These are phyloP conservation scores for Tephrocybe sp. DNA, from an alignment of 768 basidiomycete species.

Conservation along the genomic window DNA sequence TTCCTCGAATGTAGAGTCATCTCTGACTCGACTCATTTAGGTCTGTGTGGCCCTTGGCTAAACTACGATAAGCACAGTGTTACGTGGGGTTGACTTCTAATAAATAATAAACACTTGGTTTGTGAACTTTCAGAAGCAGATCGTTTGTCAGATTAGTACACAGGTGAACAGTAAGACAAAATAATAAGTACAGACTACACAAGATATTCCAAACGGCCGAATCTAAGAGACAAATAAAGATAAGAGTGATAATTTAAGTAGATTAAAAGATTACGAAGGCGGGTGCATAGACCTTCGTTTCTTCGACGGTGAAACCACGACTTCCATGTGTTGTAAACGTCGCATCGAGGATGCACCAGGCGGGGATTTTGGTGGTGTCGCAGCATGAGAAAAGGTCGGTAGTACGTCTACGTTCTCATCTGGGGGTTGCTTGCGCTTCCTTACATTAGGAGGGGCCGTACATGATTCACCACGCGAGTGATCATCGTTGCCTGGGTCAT, in stretches of 20 bases:
- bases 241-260: neutral
- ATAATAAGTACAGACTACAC: neutral
- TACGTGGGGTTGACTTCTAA: neutral
- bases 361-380: slow-evolving; percentile 1
- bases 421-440: slow-evolving; percentile 5
- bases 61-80: neutral
- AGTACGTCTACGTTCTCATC: slow-evolving; percentile 13
- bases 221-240: neutral
- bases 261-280: neutral
- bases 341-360: neutral
- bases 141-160: too few relatives aligned
- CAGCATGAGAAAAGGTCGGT: slow-evolving; percentile 1
- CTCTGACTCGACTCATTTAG: neutral
- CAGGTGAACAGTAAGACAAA: neutral
- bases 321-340: neutral
- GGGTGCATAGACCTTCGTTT: neutral
- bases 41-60: neutral
- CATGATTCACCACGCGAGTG: neutral
- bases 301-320: slow-evolving; percentile 1
- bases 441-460: neutral
- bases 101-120: too few relatives aligned
- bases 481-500: slow-evolving; percentile 1
- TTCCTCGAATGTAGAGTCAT: neutral
- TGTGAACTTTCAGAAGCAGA: too few relatives aligned
- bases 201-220: neutral